Conservation (phyloP, 2,329 filamentous ascomycete species). For the Aspergillus sp. region DNA sequence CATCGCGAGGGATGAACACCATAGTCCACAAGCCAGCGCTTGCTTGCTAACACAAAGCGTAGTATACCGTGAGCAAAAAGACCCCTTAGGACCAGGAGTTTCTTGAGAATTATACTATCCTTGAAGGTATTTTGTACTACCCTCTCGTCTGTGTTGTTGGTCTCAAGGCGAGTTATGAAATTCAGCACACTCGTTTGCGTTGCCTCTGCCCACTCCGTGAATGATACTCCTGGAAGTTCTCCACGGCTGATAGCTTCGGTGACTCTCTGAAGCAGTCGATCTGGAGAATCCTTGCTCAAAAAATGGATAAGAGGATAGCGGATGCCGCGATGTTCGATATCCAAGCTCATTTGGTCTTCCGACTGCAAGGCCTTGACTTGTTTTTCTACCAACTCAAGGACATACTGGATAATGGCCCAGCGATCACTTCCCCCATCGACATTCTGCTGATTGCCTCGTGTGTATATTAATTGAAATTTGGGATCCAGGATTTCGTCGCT, state of each 20-base stretch:
- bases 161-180: slow-evolving; percentile 10
- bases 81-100: slow-evolving; percentile 37
- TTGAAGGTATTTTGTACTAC: not conserved
- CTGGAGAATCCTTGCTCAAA: slow-evolving; percentile 13
- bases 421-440: slow-evolving; percentile 43
- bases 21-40: slow-evolving; percentile 64
- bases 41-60: slow-evolving; percentile 52
- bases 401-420: slow-evolving; percentile 1
- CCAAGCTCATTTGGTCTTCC: slow-evolving; percentile 7
- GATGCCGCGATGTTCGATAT: slow-evolving; percentile 12
- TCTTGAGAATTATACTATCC: not conserved
- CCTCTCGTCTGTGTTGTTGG: not conserved
- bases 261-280: slow-evolving; percentile 12
- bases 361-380: slow-evolving; percentile 5
- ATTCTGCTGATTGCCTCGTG: slow-evolving; percentile 52
- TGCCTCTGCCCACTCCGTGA: slow-evolving; percentile 16
- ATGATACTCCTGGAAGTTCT: slow-evolving; percentile 19
- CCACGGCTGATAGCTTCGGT: slow-evolving; percentile 13
- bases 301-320: slow-evolving; percentile 24
- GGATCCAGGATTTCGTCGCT: slow-evolving; percentile 62
- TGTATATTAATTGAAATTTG: slow-evolving; percentile 63
- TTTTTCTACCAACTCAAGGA: slow-evolving; percentile 3
- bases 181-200: slow-evolving; percentile 14
- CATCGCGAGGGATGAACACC: slow-evolving; percentile 50
- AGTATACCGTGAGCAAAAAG: slow-evolving; percentile 58